Evolutionary conservation across 139 green algal genomes (phyloP).

Genomic region (Chlamydomonas applanata): DNA sequence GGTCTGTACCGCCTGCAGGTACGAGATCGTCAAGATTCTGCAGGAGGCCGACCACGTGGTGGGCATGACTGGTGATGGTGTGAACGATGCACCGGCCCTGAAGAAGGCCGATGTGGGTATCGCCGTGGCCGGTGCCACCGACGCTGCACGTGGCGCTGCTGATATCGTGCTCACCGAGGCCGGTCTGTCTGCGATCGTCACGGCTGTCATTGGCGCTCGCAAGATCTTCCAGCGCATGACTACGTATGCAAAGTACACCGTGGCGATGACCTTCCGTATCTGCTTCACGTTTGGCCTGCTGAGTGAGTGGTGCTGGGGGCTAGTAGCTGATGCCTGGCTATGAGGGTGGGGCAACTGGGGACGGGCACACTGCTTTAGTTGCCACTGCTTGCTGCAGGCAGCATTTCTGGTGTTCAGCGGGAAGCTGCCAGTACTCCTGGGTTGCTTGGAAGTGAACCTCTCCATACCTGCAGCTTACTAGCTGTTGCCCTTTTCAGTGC

Average conservation of each 20-base stretch:
- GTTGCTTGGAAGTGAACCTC: no score
- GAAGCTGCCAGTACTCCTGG: no score
- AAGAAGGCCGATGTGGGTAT: slow-evolving; percentile 96
- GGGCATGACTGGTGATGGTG: slow-evolving; percentile 75
- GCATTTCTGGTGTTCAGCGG: no score
- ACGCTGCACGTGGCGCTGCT: slow-evolving; percentile 77
- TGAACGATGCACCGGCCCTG: slow-evolving; percentile 94
- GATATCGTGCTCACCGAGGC: slow-evolving; percentile 71
- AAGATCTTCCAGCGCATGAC: slow-evolving; percentile 93
- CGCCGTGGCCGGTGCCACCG: slow-evolving; percentile 73
- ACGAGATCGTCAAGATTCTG: slow-evolving; percentile 78
- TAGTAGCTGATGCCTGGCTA: no score
- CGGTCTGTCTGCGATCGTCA: slow-evolving; percentile 63
- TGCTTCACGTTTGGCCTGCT: slow-evolving; percentile 87
- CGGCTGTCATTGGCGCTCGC: slow-evolving; percentile 71
- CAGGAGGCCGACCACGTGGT: slow-evolving; percentile 68
- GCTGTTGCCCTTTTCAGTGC: no score
- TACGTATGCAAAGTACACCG: slow-evolving; percentile 83
- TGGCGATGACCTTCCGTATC: slow-evolving; percentile 87
- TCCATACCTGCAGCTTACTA: no score
- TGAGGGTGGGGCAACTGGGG: no score
- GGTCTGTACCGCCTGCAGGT: slow-evolving; percentile 22
- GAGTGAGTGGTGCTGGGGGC: slow-evolving; percentile 42
- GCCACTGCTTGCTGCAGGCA: no score
- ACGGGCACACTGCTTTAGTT: no score